These are phyloP conservation scores for Trichoderma lentiforme DNA, from an alignment of 2,329 filamentous ascomycete genomes.

Conservation along the genomic window DNA sequence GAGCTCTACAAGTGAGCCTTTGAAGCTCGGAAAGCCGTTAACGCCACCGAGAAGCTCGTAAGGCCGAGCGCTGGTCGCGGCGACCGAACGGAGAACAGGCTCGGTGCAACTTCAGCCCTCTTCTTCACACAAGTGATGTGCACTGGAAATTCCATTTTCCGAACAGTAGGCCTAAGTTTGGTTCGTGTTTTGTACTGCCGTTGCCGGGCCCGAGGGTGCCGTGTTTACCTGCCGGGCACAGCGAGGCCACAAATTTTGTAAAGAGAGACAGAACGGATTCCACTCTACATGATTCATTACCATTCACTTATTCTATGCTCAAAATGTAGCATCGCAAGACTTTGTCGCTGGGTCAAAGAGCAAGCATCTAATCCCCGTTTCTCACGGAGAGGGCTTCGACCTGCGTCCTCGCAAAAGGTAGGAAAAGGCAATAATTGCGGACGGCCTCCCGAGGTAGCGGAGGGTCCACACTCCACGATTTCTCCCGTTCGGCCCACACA, in stretches of 20 bases:
- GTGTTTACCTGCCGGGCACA: background rate
- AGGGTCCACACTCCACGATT: conserved; percentile 14
- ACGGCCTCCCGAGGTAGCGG: conserved; percentile 15
- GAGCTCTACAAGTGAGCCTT: background rate
- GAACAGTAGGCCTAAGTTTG: background rate
- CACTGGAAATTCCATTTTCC: conserved; percentile 6
- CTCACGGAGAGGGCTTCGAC: background rate
- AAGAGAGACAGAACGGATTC: no score
- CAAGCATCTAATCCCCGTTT: background rate
- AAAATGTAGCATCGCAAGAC: background rate
- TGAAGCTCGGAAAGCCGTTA: conserved; percentile 11
- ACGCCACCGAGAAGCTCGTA: conserved; percentile 9
- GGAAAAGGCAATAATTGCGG: background rate
- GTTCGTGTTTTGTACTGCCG: background rate
- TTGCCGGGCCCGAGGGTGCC: background rate
- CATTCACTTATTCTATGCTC: background rate
- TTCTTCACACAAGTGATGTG: background rate
- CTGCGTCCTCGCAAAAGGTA: background rate
- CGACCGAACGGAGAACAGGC: conserved; percentile 14
- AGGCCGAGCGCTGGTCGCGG: background rate
- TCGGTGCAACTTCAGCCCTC: background rate
- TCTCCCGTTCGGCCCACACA: conserved; percentile 11
- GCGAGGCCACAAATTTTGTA: background rate
- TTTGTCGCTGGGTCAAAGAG: background rate
- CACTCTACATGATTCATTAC: background rate